phyloP scores from a whole-genome alignment of 352 stramenopile species.

The Globisporangium canariense region DNA sequence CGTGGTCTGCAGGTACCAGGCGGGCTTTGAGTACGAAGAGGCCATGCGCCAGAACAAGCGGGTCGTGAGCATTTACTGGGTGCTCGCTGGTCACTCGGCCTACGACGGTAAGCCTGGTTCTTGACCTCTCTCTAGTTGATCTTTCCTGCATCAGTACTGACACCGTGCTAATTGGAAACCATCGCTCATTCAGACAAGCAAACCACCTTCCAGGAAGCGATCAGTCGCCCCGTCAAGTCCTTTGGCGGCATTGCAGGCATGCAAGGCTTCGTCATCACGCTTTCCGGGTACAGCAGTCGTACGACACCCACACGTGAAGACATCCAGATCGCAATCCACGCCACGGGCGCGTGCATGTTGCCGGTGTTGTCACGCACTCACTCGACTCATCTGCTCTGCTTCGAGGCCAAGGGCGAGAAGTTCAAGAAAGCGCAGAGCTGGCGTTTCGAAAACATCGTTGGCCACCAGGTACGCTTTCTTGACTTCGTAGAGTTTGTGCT shows the following conservation, averaged over 20 bases:
- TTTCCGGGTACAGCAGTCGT: constrained; percentile 78
- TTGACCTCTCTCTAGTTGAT: background rate
- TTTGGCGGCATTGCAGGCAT: constrained; percentile 75
- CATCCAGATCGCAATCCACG: constrained; percentile 79
- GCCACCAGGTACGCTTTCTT: constrained; percentile 51
- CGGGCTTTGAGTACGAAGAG: constrained; percentile 79
- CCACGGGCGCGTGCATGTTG: constrained; percentile 80
- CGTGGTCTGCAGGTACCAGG: constrained; percentile 77
- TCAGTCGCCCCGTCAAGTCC: constrained; percentile 54
- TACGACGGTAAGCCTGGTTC: constrained; percentile 20
- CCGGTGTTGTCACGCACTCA: constrained; percentile 78
- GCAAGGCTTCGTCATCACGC: constrained; percentile 77
- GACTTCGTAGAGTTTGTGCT: background rate
- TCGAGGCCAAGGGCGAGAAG: constrained; percentile 77
- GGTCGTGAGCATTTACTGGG: constrained; percentile 80
- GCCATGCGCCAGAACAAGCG: constrained; percentile 65
- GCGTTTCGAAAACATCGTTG: constrained; percentile 77
- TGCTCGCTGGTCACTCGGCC: constrained; percentile 47
- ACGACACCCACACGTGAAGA: constrained; percentile 77
- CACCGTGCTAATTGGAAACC: background rate
- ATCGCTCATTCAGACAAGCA: constrained; percentile 16
- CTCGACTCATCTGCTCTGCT: constrained; percentile 80
- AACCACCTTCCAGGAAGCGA: constrained; percentile 37
- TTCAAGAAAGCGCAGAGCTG: constrained; percentile 84
- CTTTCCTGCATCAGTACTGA: background rate